Base-by-base conservation (phyloP, 352 stramenopile genomes). In the Globisporangium lucens region DNA sequence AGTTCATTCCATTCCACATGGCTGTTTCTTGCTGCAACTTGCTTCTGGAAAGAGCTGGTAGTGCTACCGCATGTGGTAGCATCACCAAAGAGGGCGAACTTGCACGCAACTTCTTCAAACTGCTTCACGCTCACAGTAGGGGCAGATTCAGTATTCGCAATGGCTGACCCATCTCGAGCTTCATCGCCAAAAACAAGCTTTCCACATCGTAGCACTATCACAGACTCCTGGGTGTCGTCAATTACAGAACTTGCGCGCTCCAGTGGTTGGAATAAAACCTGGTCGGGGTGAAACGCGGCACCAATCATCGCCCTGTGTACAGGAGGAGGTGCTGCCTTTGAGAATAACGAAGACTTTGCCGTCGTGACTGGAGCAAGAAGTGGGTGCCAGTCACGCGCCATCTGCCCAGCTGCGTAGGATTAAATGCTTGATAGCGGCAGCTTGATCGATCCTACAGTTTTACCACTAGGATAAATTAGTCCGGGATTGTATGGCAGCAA, bases 381-480 rank as follows among this genome's bases (percentile, higher is more conserved):
- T 2, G 59, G 33, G 36, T 82, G 58, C 73, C 63, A 78, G 10
- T 76, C 75, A 27, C 17, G 49, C 15, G 66, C 46, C 30, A 64
- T 68, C n/a, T 72, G 61, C 5, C 55, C 68, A 12, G 43, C 29
- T 5, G 46, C 46, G 10, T 53, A 58, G 3, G 68, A 58, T 10
- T 69, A 56, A 7, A 83, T 47, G 0, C 61, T 61, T 22, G 66
- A 61, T 13, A 83, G 55, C 2, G 76, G 76, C 1, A 80, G 66
- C 63, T 79, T 83, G 24, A 83, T 52, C 17, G 76, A 77, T 3
- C 74, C 76, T 49, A 80, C 33, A 35, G 51, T 46, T 61, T 72
- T 74, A 17, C 76, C 76, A 53, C 76, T 83, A 35, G 13, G 29
- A 55, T 41, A 20, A 51, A 33, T 52, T 66, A 61, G 49, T 51